Conservation (phyloP, 208 protist species). For the Naegleria fowleri region DNA sequence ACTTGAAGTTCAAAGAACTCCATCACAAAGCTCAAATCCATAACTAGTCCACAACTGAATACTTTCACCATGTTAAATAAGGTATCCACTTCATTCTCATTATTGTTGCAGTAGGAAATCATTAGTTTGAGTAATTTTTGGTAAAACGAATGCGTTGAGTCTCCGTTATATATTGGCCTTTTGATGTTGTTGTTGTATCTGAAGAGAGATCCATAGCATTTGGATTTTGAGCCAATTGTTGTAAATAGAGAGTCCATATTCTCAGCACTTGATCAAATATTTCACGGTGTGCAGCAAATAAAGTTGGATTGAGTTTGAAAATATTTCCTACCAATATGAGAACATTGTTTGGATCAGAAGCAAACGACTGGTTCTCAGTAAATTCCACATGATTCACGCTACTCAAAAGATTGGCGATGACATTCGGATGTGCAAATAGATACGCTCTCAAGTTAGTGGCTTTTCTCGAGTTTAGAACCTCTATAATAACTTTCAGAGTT, state of each 20-base stretch:
- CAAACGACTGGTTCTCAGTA: neutral
- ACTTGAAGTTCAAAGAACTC: neutral
- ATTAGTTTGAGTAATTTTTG: neutral
- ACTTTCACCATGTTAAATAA: neutral
- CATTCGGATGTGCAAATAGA: neutral
- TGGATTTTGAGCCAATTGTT: neutral
- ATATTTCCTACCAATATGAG: neutral
- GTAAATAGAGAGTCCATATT: neutral
- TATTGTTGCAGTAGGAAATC: neutral
- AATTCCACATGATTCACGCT: neutral
- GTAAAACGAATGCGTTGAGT: neutral
- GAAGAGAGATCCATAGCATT: neutral
- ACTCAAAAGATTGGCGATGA: neutral
- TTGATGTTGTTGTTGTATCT: neutral
- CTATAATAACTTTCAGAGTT: neutral
- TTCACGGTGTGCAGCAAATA: neutral
- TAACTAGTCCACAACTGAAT: neutral
- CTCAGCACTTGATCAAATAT: neutral
- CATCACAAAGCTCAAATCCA: neutral
- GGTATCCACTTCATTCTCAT: neutral
- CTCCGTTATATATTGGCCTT: neutral
- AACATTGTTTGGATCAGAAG: neutral
- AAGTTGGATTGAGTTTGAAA: neutral
- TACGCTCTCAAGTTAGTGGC: neutral
- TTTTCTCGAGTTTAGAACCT: neutral